phyloP scores from a whole-genome alignment of 2,329 filamentous ascomycete genomes.

The Neurospora crassa region DNA sequence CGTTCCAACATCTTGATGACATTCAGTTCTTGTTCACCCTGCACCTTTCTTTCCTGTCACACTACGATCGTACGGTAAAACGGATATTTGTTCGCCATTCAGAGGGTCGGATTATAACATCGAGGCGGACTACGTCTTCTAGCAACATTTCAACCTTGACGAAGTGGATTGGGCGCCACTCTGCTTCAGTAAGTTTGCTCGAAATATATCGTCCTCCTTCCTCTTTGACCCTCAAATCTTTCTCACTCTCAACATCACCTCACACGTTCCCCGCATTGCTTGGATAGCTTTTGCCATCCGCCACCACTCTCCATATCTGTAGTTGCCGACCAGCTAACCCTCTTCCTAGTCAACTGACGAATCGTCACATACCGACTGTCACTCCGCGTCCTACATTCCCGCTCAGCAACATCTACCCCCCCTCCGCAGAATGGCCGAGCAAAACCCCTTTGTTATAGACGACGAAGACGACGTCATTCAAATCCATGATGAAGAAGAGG shows the following conservation, averaged over 20 bases:
- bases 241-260: not conserved
- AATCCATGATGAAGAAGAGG: not conserved
- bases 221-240: not conserved
- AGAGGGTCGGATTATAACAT: not conserved
- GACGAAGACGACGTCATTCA: slow-evolving; percentile 2
- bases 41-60: not conserved
- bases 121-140: not conserved
- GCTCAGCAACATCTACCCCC: no score
- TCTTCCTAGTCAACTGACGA: not conserved
- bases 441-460: slow-evolving; percentile 3
- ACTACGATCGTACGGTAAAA: not conserved
- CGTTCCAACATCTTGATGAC: not conserved
- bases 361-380: not conserved
- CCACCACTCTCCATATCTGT: not conserved
- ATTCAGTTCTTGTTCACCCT: not conserved
- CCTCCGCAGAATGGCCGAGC: no score
- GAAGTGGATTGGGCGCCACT: not conserved
- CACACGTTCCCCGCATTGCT: not conserved
- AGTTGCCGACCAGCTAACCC: not conserved
- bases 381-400: no score
- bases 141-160: not conserved
- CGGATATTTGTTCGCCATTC: not conserved
- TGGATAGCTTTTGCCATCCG: not conserved
- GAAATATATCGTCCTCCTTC: not conserved
- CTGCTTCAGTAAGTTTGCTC: not conserved